Conservation (phyloP, 768 basidiomycete species). For the Amanita molliuscula region DNA sequence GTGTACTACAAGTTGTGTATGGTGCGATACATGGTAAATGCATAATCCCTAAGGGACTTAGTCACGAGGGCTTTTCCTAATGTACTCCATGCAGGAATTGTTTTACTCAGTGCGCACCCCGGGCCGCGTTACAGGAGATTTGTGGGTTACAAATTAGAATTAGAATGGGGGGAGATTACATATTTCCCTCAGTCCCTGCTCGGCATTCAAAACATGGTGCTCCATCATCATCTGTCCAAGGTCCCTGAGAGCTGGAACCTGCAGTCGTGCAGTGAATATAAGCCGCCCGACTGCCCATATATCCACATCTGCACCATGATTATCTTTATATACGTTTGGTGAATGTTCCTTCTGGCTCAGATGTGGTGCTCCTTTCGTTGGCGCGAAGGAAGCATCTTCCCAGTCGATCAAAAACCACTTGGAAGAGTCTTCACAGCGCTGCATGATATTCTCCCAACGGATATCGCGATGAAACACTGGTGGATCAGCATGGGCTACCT, state of each 20-base stretch:
- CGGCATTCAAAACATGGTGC: not conserved
- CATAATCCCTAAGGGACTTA: too few relatives aligned
- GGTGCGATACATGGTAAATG: too few relatives aligned
- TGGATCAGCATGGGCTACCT: too few relatives aligned
- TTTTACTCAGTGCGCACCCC: not conserved
- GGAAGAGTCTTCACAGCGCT: conserved; percentile 9
- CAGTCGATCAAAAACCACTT: conserved; percentile 22
- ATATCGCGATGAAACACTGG: too few relatives aligned
- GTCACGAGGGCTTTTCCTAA: too few relatives aligned
- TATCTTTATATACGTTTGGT: conserved; percentile 15
- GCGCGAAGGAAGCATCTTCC: conserved; percentile 17
- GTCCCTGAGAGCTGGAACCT: not conserved
- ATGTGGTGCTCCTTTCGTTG: conserved; percentile 9
- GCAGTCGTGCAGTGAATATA: conserved; percentile 6
- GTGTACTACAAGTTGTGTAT: too few relatives aligned
- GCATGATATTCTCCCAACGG: too few relatives aligned
- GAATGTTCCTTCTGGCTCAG: conserved; percentile 12
- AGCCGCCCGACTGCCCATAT: conserved; percentile 20
- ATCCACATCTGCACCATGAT: conserved; percentile 21
- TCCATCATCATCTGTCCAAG: conserved; percentile 1
- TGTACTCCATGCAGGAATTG: not conserved
- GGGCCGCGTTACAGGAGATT: not conserved
- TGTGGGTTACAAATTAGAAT: conserved; percentile 2
- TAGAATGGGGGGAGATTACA: conserved; percentile 1
- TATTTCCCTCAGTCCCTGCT: not conserved